A percentile compares a stretch with the other conserved stretches of the same genome.
Conservation (phyloP, 345 rosid species). For the Nephelium lappaceum region DNA sequence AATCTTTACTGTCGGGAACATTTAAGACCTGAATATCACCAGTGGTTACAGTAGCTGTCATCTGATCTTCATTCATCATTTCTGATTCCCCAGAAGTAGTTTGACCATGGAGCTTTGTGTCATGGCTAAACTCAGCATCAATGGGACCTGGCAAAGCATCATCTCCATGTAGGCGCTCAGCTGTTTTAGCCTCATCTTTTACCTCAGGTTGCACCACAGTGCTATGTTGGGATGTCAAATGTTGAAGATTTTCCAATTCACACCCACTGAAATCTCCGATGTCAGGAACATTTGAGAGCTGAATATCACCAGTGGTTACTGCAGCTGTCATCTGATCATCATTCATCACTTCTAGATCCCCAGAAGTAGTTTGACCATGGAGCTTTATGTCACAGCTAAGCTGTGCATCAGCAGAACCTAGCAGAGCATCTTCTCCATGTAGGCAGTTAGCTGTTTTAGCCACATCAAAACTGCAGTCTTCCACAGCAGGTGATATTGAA, state of each 20-base stretch:
- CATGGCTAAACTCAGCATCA: slow-evolving; percentile 23
- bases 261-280: slow-evolving; percentile 20
- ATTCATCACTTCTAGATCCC: slow-evolving; percentile 23
- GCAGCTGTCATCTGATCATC: slow-evolving; percentile 23
- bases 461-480: slow-evolving; percentile 27
- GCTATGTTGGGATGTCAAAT: slow-evolving; percentile 23
- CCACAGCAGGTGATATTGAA: slow-evolving; percentile 22
- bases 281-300: slow-evolving; percentile 17
- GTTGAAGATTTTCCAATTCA: slow-evolving; percentile 35
- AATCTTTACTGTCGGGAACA: slow-evolving; percentile 23
- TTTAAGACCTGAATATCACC: slow-evolving; percentile 21
- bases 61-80: slow-evolving; percentile 21
- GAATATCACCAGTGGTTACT: slow-evolving; percentile 27
- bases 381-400: slow-evolving; percentile 29
- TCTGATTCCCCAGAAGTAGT: slow-evolving; percentile 29
- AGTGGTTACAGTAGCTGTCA: slow-evolving; percentile 21
- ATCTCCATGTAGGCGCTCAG: slow-evolving; percentile 26
- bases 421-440: slow-evolving; percentile 24
- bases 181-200: slow-evolving; percentile 7
- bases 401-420: slow-evolving; percentile 15
- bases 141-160: slow-evolving; percentile 17
- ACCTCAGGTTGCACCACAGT: slow-evolving; percentile 28
- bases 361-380: slow-evolving; percentile 33
- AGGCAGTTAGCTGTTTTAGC: slow-evolving; percentile 21
- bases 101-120: slow-evolving; percentile 33